Base-by-base conservation (phyloP, 805 yeast genomes). In the Hanseniaspora thailandica region DNA sequence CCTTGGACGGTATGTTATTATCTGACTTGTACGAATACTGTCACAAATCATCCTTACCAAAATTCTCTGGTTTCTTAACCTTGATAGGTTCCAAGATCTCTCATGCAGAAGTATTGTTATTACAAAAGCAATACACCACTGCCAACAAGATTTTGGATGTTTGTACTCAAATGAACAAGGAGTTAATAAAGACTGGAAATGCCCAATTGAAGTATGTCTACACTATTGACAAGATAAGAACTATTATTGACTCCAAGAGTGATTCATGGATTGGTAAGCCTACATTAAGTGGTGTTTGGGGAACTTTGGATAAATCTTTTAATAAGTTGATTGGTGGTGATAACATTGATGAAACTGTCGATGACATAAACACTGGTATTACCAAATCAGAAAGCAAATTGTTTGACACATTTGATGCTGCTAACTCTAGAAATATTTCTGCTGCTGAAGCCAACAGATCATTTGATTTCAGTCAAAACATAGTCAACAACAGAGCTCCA, bases 321-420 rank as follows among this genome's bases (percentile, higher is more conserved):
- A 81, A 77, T 63, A 81, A 80, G 63, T 80, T 82, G 65, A 88
- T 90, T 55, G 82, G 95, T 38, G 97, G 96, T 1, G 97, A 90
- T 46, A 43, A 43, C 15, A 28, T 26, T 28, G 95, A 84, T 34
- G 70, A 63, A 15, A 55, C 49, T 3, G 71, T 72, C 26, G 60
- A 69, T 0, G 66, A 68, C 6, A 59, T 67, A 5, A 69, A 69
- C 44, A 67, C 67, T 25, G 72, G 73, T 1, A 41, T 35, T 2
- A 31, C 44, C 15, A 34, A 28, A 22, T 34, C 35, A 5, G 53
- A 47, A 44, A 74, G 71, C 36, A 84, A 83, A 10, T 79, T 81
- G 0, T 83, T 84, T 65, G 81, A 86, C 50, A 82, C 80, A 55
- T 82, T 80, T 63, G 80, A 84, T 36, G 88, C 89, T 1, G 69